A percentile compares a stretch with the other conserved stretches of the same genome.
phyloP scores from a whole-genome alignment of 306 rosid genomes.

The Fragaria iinumae region DNA sequence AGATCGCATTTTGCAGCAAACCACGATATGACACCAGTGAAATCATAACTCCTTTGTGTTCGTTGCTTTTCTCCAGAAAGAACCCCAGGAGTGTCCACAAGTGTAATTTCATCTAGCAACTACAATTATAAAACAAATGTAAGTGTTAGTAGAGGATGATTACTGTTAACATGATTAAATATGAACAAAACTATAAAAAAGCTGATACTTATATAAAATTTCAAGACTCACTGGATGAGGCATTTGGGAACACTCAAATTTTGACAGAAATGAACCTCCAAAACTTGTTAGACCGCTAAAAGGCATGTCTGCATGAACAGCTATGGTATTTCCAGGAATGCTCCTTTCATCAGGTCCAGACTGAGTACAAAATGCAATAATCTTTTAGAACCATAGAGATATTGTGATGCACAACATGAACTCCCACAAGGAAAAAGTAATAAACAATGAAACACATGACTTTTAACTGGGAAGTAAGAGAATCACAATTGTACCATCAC shows the following conservation, averaged over 20 bases:
- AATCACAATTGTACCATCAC: slow-evolving; percentile 63
- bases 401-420: neutral
- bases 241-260: slow-evolving; percentile 93
- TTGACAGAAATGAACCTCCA: slow-evolving; percentile 87
- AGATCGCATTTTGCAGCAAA: slow-evolving; percentile 96
- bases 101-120: slow-evolving; percentile 77
- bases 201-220: neutral
- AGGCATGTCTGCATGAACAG: slow-evolving; percentile 96
- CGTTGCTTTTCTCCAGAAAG: slow-evolving; percentile 97
- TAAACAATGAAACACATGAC: neutral
- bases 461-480: neutral
- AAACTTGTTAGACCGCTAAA: slow-evolving; percentile 73
- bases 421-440: neutral
- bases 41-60: slow-evolving; percentile 90
- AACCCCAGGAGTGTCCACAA: slow-evolving; percentile 97
- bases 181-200: no score
- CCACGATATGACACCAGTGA: slow-evolving; percentile 97
- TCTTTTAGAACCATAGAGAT: neutral
- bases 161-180: neutral
- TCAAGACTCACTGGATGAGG: slow-evolving; percentile 81
- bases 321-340: slow-evolving; percentile 90
- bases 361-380: slow-evolving; percentile 37
- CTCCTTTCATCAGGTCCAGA: slow-evolving; percentile 97
- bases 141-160: neutral
- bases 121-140: slow-evolving; percentile 11